Conservation (phyloP, 345 rosid genomes). For the Rhizophora mangle region DNA sequence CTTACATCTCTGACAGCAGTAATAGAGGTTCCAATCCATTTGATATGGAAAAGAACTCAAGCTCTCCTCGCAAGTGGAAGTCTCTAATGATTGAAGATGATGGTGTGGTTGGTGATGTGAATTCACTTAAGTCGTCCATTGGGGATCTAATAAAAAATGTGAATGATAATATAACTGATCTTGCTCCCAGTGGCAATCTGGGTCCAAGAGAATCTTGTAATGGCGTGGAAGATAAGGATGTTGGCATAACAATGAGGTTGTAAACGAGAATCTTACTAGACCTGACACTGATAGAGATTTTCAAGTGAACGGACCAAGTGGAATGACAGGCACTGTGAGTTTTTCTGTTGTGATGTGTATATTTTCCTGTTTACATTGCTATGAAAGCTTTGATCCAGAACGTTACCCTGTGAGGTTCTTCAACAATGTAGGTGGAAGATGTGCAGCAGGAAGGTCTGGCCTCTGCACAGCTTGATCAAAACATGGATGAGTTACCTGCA, state of each 20-base stretch:
- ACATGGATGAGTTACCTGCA: conserved; percentile 21
- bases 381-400: conserved; percentile 17
- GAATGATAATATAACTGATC: conserved; percentile 24
- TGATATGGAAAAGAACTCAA: conserved; percentile 30
- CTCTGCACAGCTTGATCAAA: conserved; percentile 22
- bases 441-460: conserved; percentile 30
- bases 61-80: conserved; percentile 21
- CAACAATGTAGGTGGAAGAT: conserved; percentile 32
- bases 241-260: conserved; percentile 17
- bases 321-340: conserved; percentile 37
- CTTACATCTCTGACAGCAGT: conserved; percentile 14
- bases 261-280: conserved; percentile 27
- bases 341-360: conserved; percentile 15
- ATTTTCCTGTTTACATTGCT: conserved; percentile 14
- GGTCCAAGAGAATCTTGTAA: conserved; percentile 26
- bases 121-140: conserved; percentile 22
- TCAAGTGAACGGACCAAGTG: conserved; percentile 26
- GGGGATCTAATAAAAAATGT: conserved; percentile 28
- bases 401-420: conserved; percentile 20
- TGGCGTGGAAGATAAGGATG: conserved; percentile 21
- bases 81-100: conserved; percentile 32
- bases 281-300: conserved; percentile 27
- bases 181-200: conserved; percentile 26
- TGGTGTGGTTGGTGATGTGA: conserved; percentile 21
- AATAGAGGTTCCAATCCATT: conserved; percentile 33